Evolutionary conservation across 73 alveolate species (phyloP).

Genomic region (Paramecium primaurelia): DNA sequence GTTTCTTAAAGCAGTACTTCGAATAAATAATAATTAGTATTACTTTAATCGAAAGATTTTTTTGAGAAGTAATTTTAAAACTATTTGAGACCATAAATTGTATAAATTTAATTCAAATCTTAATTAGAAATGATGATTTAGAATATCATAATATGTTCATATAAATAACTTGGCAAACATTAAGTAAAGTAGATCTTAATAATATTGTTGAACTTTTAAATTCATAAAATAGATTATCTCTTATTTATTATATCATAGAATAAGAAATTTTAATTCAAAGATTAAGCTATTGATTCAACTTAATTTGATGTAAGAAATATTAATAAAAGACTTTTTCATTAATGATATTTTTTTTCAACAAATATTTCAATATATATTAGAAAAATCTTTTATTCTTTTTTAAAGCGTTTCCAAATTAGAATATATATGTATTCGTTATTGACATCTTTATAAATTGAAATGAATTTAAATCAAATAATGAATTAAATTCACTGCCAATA

Average conservation of each 20-base stretch:
- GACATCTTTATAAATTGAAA: not conserved
- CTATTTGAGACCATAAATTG: not conserved
- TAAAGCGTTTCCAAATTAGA: not conserved
- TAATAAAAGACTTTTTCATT: too few species aligned
- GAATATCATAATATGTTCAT: not conserved
- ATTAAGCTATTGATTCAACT: not conserved
- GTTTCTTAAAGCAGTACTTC: not conserved
- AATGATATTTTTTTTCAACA: not conserved
- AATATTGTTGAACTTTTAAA: not conserved
- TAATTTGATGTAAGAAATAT: not conserved
- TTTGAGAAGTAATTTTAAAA: not conserved
- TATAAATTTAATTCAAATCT: not conserved
- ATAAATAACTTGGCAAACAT: not conserved
- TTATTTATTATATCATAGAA: not conserved
- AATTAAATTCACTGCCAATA: too few species aligned
- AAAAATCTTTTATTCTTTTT: not conserved
- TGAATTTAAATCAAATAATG: too few species aligned
- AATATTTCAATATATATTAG: not conserved
- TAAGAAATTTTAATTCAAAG: not conserved
- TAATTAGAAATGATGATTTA: not conserved
- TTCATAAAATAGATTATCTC: not conserved
- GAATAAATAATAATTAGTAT: not conserved
- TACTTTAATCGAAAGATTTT: not conserved
- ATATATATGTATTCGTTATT: not conserved
- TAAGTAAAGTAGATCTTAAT: not conserved